Percentiles rank a stretch among this genome's conserved stretches.
phyloP scores from a whole-genome alignment of 2,329 filamentous ascomycete genomes.

The Xylariaceae sp. region DNA sequence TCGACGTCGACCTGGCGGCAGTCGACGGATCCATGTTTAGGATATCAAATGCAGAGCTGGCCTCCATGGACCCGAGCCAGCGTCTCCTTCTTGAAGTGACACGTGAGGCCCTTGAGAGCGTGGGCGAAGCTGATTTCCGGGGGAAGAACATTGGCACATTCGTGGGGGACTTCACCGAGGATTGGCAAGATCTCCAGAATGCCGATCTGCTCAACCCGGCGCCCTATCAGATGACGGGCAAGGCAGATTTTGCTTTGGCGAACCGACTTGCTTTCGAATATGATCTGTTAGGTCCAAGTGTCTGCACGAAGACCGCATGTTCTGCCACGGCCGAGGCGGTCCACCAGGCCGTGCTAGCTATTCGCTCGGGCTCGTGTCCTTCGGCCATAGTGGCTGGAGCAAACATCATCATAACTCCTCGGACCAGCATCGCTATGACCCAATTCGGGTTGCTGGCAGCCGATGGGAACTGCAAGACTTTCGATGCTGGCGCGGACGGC shows the following conservation, averaged over 20 bases:
- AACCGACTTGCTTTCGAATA: slow-evolving; percentile 24
- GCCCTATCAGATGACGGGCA: slow-evolving; percentile 3
- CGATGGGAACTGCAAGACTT: slow-evolving; percentile 20
- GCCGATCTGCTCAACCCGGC: too few relatives aligned
- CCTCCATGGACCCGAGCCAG: slow-evolving; percentile 30
- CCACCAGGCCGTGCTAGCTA: slow-evolving; percentile 28
- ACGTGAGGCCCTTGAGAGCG: slow-evolving; percentile 28
- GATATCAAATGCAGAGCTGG: slow-evolving; percentile 22
- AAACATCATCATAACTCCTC: slow-evolving; percentile 24
- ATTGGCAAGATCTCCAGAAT: not conserved
- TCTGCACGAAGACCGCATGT: slow-evolving; percentile 26
- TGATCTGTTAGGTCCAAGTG: slow-evolving; percentile 15
- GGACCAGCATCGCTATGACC: slow-evolving; percentile 8
- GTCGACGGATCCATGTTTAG: slow-evolving; percentile 23
- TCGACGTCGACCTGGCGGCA: slow-evolving; percentile 10
- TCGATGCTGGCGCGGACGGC: slow-evolving; percentile 36
- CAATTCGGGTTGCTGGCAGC: slow-evolving; percentile 14
- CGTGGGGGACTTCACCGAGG: not conserved
- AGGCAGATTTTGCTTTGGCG: slow-evolving; percentile 10
- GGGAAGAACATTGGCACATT: not conserved
- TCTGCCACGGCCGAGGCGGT: slow-evolving; percentile 28
- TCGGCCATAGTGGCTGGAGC: slow-evolving; percentile 27
- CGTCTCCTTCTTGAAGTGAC: slow-evolving; percentile 30
- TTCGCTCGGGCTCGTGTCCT: slow-evolving; percentile 19
- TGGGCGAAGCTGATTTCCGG: not conserved